Base-by-base conservation (phyloP, 1,139 yeast genomes). In the Waltiozyma sp. region DNA sequence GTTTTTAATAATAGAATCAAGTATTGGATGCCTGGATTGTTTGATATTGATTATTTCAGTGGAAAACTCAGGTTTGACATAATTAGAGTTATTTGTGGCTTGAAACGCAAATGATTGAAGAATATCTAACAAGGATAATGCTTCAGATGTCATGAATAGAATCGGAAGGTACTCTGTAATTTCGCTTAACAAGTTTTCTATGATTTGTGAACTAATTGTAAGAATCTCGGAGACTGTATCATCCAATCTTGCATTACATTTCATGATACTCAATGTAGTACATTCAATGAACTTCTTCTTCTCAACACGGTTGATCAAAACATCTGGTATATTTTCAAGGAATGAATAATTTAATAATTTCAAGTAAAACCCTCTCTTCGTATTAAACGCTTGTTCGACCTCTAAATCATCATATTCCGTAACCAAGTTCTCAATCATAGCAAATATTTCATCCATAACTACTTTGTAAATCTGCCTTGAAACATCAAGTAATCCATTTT, bases 401-500 rank as follows among this genome's bases (percentile, higher is more conserved):
- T 44, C 41, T 0, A 65, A 28, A 0, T 47, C 51, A 43, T 57
- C 45, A 21, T 57, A 53, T 5, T 51, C 52, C 1, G 59, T 47
- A 5, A 6, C 18, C 5, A 66, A 34, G 0, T 41, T 36, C 1
- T 54, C 54, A 1, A 65, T 54, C 4, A 54, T 52, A 11, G 53
- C 48, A 3, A 62, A 42, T 8, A 68, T 58, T 44, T 69, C 72
- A 38, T 66, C 67, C 10, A 65, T 53, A 7, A 63, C 53, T 7
- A 56, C 59, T 42, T 65, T 62, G 42, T 70, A 69, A 0, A 70
- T 47, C 45, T 64, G 63, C 39, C 76, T 58, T 1, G 73, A 66
- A 0, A 69, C 64, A 52, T 70, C 75, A 2, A 72, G 52, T 21
- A 72, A 54, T 0, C 77, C 76, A 53, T 72, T 72, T 2, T 58